phyloP scores from a whole-genome alignment of 495 filamentous ascomycete species.

The Podospora pseudopauciseta region DNA sequence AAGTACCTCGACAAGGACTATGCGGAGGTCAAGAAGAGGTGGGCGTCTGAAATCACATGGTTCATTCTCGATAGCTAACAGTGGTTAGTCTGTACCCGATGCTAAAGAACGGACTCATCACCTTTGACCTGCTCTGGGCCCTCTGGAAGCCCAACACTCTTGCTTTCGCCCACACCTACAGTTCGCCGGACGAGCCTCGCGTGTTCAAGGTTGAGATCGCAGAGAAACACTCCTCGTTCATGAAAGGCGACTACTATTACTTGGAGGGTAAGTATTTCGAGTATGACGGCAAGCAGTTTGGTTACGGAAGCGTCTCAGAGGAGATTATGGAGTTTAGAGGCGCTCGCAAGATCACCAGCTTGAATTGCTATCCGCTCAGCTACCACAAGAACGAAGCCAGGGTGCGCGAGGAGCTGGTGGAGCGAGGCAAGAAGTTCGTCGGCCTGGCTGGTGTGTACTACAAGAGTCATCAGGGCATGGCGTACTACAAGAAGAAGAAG shows the following conservation, averaged over 20 bases:
- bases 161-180: conserved; percentile 77
- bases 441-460: conserved; percentile 78
- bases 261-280: conserved; percentile 78
- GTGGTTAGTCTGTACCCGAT: conserved; percentile 67
- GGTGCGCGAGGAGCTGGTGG: conserved; percentile 63
- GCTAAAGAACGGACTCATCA: conserved; percentile 79
- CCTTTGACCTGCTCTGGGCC: conserved; percentile 87
- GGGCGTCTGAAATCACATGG: background rate
- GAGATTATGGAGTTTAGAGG: conserved; percentile 80
- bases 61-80: background rate
- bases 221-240: conserved; percentile 65
- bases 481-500: conserved; percentile 80
- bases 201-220: conserved; percentile 88
- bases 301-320: conserved; percentile 57
- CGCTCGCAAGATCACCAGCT: conserved; percentile 73
- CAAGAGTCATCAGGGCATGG: conserved; percentile 76
- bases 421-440: conserved; percentile 84
- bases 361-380: conserved; percentile 74
- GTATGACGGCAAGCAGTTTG: conserved; percentile 70
- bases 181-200: conserved; percentile 73
- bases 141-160: conserved; percentile 89
- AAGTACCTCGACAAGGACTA: conserved; percentile 83
- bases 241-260: conserved; percentile 75
- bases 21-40: conserved; percentile 61
- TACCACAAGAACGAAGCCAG: conserved; percentile 74